Percentiles rank a stretch among this genome's conserved stretches.
phyloP scores from a whole-genome alignment of 345 rosid species.

The Gossypium turneri region DNA sequence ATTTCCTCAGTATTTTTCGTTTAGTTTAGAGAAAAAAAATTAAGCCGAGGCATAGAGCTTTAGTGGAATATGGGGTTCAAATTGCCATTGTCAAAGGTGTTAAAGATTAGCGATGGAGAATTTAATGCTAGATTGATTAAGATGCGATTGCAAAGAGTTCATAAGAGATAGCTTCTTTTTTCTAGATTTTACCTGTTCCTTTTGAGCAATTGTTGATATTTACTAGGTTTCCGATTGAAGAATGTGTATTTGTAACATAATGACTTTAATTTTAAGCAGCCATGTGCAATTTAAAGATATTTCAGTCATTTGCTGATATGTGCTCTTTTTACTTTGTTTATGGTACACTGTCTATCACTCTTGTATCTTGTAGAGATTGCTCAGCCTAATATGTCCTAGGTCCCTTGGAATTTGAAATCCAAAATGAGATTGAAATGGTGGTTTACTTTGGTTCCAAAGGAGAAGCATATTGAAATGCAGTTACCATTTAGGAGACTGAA shows the following conservation, averaged over 20 bases:
- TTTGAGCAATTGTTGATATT: neutral
- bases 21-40: conserved; percentile 86
- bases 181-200: neutral
- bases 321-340: neutral
- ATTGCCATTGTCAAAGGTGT: conserved; percentile 65
- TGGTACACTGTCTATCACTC: neutral
- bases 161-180: conserved; percentile 18
- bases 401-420: neutral
- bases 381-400: neutral
- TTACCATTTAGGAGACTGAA: neutral
- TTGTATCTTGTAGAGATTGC: neutral
- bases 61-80: conserved; percentile 53
- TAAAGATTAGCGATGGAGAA: conserved; percentile 80
- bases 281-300: neutral
- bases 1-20: conserved; percentile 88
- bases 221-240: neutral
- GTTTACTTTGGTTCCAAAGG: neutral
- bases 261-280: neutral
- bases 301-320: neutral
- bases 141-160: conserved; percentile 38
- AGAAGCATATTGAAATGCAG: neutral
- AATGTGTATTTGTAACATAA: conserved; percentile 4
- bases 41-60: conserved; percentile 64
- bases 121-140: conserved; percentile 54
- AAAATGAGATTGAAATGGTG: neutral